These are phyloP conservation scores for Tylopilus sp. DNA, from an alignment of 768 basidiomycete genomes.

Conservation along the genomic window DNA sequence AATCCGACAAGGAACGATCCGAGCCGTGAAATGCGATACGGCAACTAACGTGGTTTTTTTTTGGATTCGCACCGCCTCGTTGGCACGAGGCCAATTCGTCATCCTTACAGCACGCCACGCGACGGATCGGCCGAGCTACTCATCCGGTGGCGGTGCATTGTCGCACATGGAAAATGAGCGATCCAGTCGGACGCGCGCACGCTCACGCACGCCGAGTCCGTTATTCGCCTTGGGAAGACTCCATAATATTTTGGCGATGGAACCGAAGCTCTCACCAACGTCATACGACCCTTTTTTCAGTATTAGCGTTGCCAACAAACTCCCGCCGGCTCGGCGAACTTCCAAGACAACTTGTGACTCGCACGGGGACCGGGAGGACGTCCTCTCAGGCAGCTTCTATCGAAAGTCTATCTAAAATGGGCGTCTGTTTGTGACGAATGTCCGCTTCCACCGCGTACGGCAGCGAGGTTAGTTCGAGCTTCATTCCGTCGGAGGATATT, in stretches of 20 bases:
- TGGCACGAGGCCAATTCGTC: background rate
- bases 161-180: slow-evolving; percentile 1
- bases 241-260: no score
- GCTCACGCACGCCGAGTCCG: background rate
- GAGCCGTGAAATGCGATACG: background rate
- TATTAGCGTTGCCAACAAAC: no score
- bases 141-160: background rate
- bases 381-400: no score
- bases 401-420: no score
- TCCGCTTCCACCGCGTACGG: slow-evolving; percentile 7
- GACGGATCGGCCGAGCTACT: background rate
- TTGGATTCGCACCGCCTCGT: slow-evolving; percentile 3
- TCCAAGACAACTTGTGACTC: no score
- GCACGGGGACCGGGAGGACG: no score
- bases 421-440: background rate
- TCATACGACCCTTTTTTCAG: background rate
- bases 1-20: slow-evolving; percentile 8
- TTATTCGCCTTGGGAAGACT: no score
- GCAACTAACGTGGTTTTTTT: background rate
- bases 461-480: slow-evolving; percentile 8
- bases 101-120: background rate
- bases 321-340: no score
- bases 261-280: slow-evolving; percentile 1
- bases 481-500: slow-evolving; percentile 2
- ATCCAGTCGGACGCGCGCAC: background rate